phyloP scores from a whole-genome alignment of 1,284 basidiomycete genomes.

The Cryptococcus sp. region DNA sequence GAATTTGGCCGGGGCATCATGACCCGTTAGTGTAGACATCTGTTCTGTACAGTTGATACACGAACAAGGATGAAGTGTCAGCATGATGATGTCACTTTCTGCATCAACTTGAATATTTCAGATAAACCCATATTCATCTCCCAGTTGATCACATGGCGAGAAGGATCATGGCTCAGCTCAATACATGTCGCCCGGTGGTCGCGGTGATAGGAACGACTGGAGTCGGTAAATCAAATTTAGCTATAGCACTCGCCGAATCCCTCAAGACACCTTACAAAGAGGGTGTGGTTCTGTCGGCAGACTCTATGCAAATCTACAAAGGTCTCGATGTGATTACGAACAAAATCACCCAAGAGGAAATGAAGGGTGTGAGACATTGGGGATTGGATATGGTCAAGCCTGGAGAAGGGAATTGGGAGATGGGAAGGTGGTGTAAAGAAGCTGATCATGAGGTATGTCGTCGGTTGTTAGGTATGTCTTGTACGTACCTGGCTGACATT shows the following conservation, averaged over 20 bases:
- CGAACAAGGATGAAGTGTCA: too few relatives aligned
- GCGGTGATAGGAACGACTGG: slow-evolving; percentile 92
- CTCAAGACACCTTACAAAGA: slow-evolving; percentile 4
- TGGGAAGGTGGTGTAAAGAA: slow-evolving; percentile 65
- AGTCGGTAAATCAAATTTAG: slow-evolving; percentile 92
- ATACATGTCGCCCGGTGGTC: too few relatives aligned
- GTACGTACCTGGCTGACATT: slow-evolving; percentile 52
- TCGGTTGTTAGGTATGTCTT: background rate
- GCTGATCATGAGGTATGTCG: slow-evolving; percentile 64
- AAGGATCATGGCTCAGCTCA: too few relatives aligned
- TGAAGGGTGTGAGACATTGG: slow-evolving; percentile 77
- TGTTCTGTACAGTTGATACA: too few relatives aligned
- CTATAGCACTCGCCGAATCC: slow-evolving; percentile 74
- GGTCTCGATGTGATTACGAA: slow-evolving; percentile 95
- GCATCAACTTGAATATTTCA: too few relatives aligned
- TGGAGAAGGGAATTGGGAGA: slow-evolving; percentile 74
- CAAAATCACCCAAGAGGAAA: slow-evolving; percentile 76
- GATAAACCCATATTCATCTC: too few relatives aligned
- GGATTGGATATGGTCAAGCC: slow-evolving; percentile 83
- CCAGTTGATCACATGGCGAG: too few relatives aligned
- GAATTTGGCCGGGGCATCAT: slow-evolving; percentile 19
- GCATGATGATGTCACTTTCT: too few relatives aligned
- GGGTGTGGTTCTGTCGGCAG: slow-evolving; percentile 74
- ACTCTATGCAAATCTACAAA: slow-evolving; percentile 97
- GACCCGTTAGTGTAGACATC: too few relatives aligned